Evolutionary conservation across 768 basidiomycete genomes (phyloP).

Genomic region (Psilocybe cyanescens): DNA sequence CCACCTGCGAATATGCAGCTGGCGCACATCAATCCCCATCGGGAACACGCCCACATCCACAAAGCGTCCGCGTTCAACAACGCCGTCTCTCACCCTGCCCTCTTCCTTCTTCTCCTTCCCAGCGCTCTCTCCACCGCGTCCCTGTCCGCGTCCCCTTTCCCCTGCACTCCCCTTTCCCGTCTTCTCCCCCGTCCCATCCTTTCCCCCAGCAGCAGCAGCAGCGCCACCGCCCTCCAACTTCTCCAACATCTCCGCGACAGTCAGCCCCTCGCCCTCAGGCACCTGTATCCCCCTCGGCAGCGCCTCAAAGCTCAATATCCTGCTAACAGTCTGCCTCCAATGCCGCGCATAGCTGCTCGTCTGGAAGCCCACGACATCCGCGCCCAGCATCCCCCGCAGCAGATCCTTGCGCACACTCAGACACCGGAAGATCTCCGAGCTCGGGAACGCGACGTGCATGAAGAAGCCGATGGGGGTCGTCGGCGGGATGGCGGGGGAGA

Average conservation of each 20-base stretch:
- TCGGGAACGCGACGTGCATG: slow-evolving; percentile 96
- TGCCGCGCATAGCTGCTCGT: slow-evolving; percentile 83
- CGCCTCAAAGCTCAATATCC: slow-evolving; percentile 81
- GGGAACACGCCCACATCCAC: slow-evolving; percentile 90
- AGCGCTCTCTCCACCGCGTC: neutral
- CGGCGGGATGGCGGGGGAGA: slow-evolving; percentile 20
- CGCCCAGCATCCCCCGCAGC: slow-evolving; percentile 86
- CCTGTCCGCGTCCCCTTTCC: neutral
- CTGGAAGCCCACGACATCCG: slow-evolving; percentile 94
- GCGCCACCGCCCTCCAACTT: slow-evolving; percentile 16
- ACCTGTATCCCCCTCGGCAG: slow-evolving; percentile 83
- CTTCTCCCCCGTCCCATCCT: neutral
- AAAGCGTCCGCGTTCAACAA: slow-evolving; percentile 55
- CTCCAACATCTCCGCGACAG: slow-evolving; percentile 21
- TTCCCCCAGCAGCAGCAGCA: neutral
- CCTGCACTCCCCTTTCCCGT: neutral
- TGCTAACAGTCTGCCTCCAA: slow-evolving; percentile 83
- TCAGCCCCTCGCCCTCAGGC: slow-evolving; percentile 38
- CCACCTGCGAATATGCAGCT: slow-evolving; percentile 68
- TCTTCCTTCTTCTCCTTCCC: slow-evolving; percentile 16
- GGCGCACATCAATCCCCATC: slow-evolving; percentile 84
- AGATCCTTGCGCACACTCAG: slow-evolving; percentile 78
- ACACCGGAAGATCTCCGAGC: slow-evolving; percentile 94
- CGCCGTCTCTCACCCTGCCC: slow-evolving; percentile 28
- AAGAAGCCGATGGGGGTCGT: slow-evolving; percentile 85